These are phyloP conservation scores for Bretziella fagacearum DNA, from an alignment of 2,329 filamentous ascomycete genomes.

Conservation along the genomic window DNA sequence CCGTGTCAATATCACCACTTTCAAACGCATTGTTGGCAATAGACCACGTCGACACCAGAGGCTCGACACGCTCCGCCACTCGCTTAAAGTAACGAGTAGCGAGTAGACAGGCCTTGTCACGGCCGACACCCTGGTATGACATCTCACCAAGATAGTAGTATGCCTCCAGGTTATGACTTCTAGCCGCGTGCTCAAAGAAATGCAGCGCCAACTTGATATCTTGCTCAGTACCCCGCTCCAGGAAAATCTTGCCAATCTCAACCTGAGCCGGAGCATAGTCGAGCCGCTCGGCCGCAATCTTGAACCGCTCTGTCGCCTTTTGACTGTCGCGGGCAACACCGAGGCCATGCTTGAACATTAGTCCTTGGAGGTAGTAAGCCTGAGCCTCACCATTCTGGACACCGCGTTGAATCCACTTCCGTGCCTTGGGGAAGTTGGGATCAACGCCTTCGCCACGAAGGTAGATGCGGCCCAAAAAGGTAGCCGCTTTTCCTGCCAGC, in stretches of 20 bases:
- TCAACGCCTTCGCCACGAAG: slow-evolving; percentile 70
- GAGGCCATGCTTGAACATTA: slow-evolving; percentile 69
- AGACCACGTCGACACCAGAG: slow-evolving; percentile 57
- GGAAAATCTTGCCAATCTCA: slow-evolving; percentile 63
- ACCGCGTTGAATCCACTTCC: slow-evolving; percentile 70
- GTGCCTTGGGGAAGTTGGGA: slow-evolving; percentile 61
- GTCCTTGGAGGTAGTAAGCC: slow-evolving; percentile 67
- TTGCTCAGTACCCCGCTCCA: slow-evolving; percentile 57
- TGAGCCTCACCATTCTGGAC: slow-evolving; percentile 59
- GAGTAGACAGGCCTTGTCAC: slow-evolving; percentile 60
- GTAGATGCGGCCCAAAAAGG: slow-evolving; percentile 78
- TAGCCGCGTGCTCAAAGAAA: slow-evolving; percentile 74
- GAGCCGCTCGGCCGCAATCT: slow-evolving; percentile 55
- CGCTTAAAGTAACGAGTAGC: slow-evolving; percentile 71
- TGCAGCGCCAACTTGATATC: slow-evolving; percentile 63
- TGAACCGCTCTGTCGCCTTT: slow-evolving; percentile 60
- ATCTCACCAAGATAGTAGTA: slow-evolving; percentile 88
- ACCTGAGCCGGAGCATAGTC: slow-evolving; percentile 69
- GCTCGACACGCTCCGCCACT: slow-evolving; percentile 57
- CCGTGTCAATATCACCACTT: slow-evolving; percentile 59
- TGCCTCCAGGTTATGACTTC: slow-evolving; percentile 71
- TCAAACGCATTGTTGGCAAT: slow-evolving; percentile 76
- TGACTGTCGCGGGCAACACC: slow-evolving; percentile 52
- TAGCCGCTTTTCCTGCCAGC: slow-evolving; percentile 65
- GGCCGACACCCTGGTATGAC: slow-evolving; percentile 60